Base-by-base conservation (phyloP, 345 rosid species). In the Raphanus sativus region DNA sequence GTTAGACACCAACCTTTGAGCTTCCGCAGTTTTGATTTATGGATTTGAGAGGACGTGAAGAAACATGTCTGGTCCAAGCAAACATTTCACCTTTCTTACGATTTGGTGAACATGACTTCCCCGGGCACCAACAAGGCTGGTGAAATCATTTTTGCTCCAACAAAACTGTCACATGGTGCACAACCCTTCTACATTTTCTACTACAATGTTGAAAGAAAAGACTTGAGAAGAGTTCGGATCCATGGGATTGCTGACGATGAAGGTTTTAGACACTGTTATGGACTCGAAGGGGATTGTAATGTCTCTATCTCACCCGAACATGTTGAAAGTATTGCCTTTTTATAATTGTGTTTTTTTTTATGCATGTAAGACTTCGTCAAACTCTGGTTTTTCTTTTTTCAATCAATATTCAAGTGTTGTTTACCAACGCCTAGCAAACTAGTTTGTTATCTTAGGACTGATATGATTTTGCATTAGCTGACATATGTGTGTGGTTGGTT, bases 61-160 rank as follows among this genome's bases (percentile, higher is more conserved):
- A 33, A 63, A 33, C 28, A 16, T 16, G 48, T 8, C 1, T 63
- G 48, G 67, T 63, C 48, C 6, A 63, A 63, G 28, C 67, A 63
- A 63, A 63, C 67, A 8, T 63, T 33, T 33, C 4, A 15, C 28
- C 67, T 63, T 16, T 13, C 48, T 4, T 63, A 7, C 66, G 34
- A 17, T 61, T 6, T 13, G 36, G 62, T 4, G 32, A 2, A 58
- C 11, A 25, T 60, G 9, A 60, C 64, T 59, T 59, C 62, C 33
- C 62, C 62, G 4, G 63, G 63, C 34, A 60, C 63, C 63, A 60
- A 60, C 36, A 13, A 60, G 64, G 64, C 36, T 60, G 34, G 64
- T 60, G 64, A 60, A 12, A 60, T 60, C 64, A 60, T 28, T 11
- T 60, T 60, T 28, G 36, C 36, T 12, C 64, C 36, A 12, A 60